phyloP scores from a whole-genome alignment of 768 basidiomycete genomes.

The Lanmaoa rubissima region DNA sequence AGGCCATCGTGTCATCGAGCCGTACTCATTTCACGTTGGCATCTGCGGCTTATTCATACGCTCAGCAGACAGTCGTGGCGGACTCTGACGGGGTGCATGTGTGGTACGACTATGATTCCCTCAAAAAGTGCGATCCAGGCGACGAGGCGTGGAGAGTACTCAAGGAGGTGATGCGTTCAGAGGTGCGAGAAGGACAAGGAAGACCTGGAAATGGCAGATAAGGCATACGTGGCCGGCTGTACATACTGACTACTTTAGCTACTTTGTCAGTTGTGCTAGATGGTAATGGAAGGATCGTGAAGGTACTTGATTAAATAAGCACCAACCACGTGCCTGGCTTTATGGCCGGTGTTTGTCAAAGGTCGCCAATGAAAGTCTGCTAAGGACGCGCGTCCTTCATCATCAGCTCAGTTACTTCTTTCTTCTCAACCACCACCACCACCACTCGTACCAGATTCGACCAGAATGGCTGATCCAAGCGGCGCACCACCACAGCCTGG shows the following conservation, averaged over 20 bases:
- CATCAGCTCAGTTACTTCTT: conserved; percentile 3
- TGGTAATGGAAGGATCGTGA: conserved; percentile 12
- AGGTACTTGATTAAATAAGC: conserved; percentile 17
- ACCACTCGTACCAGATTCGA: conserved; percentile 5
- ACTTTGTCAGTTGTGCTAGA: neutral
- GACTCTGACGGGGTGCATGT: conserved; percentile 63
- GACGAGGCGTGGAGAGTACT: conserved; percentile 41
- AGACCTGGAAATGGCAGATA: neutral
- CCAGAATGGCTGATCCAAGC: conserved; percentile 73
- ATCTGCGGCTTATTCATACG: conserved; percentile 61
- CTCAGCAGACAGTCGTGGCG: conserved; percentile 61
- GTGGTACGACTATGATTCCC: conserved; percentile 75
- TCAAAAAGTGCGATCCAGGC: conserved; percentile 64
- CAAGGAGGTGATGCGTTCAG: conserved; percentile 20
- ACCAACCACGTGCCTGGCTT: conserved; percentile 1
- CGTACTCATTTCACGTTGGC: conserved; percentile 48
- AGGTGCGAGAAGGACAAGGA: conserved; percentile 17
- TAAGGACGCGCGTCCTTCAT: conserved; percentile 34
- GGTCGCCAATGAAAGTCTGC: neutral
- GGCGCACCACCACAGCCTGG: conserved; percentile 82
- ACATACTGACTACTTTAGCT: neutral
- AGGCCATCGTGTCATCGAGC: conserved; percentile 39
- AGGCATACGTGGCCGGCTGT: neutral
- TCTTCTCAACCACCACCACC: conserved; percentile 9
- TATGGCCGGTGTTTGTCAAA: conserved; percentile 10